phyloP scores from a whole-genome alignment of 306 rosid genomes.

The Nissolia schottii region DNA sequence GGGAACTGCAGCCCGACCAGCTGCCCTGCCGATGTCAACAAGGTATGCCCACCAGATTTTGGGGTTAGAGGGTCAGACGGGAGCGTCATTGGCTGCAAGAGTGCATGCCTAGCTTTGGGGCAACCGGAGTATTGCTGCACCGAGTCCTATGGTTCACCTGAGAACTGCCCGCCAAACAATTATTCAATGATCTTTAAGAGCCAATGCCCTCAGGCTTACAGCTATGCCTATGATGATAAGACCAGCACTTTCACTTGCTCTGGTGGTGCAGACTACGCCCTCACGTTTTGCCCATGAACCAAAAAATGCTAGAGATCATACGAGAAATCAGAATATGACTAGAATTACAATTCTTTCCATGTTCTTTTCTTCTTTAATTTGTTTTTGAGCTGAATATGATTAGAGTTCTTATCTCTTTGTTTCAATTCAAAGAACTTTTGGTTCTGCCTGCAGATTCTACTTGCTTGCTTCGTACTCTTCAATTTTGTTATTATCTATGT shows the following conservation, averaged over 20 bases:
- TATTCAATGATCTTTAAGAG: conserved; percentile 33
- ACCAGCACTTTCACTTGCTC: conserved; percentile 38
- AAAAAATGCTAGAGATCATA: not conserved
- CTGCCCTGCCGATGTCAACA: conserved; percentile 24
- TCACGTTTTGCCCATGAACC: conserved; percentile 37
- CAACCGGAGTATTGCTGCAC: conserved; percentile 31
- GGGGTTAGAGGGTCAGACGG: conserved; percentile 27
- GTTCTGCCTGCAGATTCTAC: not conserved
- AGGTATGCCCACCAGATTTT: conserved; percentile 24
- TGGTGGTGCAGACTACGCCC: conserved; percentile 21
- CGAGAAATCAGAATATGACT: not conserved
- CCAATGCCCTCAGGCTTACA: conserved; percentile 39
- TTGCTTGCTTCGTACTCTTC: not conserved
- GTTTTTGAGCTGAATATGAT: too few species aligned
- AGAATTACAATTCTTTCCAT: too few species aligned
- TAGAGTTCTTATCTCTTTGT: not conserved
- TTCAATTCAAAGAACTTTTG: not conserved
- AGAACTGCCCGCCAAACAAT: conserved; percentile 6
- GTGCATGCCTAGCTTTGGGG: conserved; percentile 36
- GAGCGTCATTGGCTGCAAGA: conserved; percentile 35
- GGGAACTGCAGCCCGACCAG: not conserved
- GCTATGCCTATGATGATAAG: conserved; percentile 41
- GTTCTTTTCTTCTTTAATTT: not conserved
- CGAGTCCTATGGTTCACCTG: conserved; percentile 10
- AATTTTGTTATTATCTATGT: not conserved